Percentiles rank a stretch among this genome's conserved stretches.
Conservation (phyloP, 768 basidiomycete species). For the Boletus sp. region DNA sequence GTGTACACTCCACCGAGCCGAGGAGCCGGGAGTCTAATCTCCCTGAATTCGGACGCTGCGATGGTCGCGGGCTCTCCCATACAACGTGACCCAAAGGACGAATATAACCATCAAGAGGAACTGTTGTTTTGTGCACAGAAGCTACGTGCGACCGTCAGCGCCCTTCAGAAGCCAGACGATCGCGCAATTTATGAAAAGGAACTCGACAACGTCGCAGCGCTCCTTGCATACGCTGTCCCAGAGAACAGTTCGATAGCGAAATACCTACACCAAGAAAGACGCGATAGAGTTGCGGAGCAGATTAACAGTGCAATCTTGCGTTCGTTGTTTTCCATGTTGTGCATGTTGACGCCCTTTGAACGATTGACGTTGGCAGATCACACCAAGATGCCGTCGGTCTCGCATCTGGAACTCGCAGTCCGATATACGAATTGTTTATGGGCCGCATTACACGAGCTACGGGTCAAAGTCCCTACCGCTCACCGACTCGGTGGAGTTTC, state of each 20-base stretch:
- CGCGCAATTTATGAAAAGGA: slow-evolving; percentile 64
- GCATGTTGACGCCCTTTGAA: slow-evolving; percentile 1
- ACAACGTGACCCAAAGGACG: slow-evolving; percentile 26
- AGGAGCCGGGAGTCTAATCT: slow-evolving; percentile 4
- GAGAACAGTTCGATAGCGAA: slow-evolving; percentile 71
- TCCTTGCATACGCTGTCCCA: slow-evolving; percentile 82
- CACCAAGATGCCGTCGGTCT: slow-evolving; percentile 48
- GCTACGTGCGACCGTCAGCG: slow-evolving; percentile 58
- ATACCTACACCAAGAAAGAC: slow-evolving; percentile 73
- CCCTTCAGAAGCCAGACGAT: slow-evolving; percentile 53
- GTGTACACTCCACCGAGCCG: slow-evolving; percentile 32
- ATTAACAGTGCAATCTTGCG: slow-evolving; percentile 84
- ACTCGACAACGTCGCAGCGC: slow-evolving; percentile 66
- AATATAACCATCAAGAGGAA: slow-evolving; percentile 41
- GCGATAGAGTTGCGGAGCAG: slow-evolving; percentile 82
- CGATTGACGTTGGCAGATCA: slow-evolving; percentile 39
- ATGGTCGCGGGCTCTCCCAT: slow-evolving; percentile 3
- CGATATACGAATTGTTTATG: slow-evolving; percentile 65
- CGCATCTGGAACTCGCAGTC: slow-evolving; percentile 59
- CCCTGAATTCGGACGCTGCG: slow-evolving; percentile 8
- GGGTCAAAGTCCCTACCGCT: slow-evolving; percentile 41
- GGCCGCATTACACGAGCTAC: slow-evolving; percentile 50
- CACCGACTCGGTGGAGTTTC: slow-evolving; percentile 41
- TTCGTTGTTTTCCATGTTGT: slow-evolving; percentile 37
- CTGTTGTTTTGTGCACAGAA: slow-evolving; percentile 62